Evolutionary conservation across 164 flowering plant genomes (phyloP).

Genomic region (Magnolia sinica): DNA sequence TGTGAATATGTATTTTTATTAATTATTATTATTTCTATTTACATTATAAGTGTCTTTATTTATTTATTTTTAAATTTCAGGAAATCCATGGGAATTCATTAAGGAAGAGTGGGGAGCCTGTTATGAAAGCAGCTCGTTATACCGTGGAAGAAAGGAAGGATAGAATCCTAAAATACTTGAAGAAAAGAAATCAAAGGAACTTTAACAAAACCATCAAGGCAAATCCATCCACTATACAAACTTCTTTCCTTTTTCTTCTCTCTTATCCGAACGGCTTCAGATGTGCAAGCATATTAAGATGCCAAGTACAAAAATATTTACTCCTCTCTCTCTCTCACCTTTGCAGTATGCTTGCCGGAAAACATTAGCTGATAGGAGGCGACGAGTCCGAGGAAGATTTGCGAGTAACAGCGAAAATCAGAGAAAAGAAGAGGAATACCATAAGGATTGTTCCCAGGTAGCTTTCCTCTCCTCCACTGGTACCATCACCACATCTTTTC

Average conservation of each 20-base stretch:
- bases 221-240: background rate
- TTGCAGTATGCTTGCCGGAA: constrained; percentile 84
- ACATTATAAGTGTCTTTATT: too few relatives aligned
- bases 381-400: constrained; percentile 78
- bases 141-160: constrained; percentile 73
- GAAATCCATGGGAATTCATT: constrained; percentile 29
- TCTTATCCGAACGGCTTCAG: background rate
- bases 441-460: constrained; percentile 35
- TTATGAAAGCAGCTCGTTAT: constrained; percentile 48
- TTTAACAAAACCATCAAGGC: constrained; percentile 93
- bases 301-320: too few relatives aligned
- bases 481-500: background rate
- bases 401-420: constrained; percentile 59
- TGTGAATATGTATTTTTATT: too few relatives aligned
- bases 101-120: constrained; percentile 25
- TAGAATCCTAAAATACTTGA: constrained; percentile 63
- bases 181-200: constrained; percentile 85
- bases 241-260: background rate
- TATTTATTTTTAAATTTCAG: constrained; percentile 17
- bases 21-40: too few relatives aligned
- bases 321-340: background rate
- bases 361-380: constrained; percentile 73
- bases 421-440: constrained; percentile 18
- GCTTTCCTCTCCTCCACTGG: background rate
- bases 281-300: background rate